phyloP scores from a whole-genome alignment of 2,329 filamentous ascomycete genomes.

The Hypoxylon sp. region DNA sequence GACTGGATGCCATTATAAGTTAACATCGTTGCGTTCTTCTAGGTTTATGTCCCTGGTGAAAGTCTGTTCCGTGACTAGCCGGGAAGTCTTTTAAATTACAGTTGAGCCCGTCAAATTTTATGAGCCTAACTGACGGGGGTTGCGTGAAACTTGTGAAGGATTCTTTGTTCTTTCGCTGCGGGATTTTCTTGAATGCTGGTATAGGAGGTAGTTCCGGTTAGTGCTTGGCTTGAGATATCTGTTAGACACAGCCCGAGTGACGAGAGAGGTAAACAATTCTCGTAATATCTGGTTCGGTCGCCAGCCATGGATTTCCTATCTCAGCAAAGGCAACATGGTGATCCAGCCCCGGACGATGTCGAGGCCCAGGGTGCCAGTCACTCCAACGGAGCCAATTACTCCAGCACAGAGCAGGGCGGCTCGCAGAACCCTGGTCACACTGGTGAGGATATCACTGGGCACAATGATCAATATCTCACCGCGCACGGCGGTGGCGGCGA shows the following conservation, averaged over 20 bases:
- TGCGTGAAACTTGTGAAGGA: conserved; percentile 18
- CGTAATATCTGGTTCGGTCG: conserved; percentile 1
- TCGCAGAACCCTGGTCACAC: neutral
- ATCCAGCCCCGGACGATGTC: conserved; percentile 45
- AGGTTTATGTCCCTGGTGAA: conserved; percentile 23
- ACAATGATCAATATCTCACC: neutral
- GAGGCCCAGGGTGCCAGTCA: conserved; percentile 48
- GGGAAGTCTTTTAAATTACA: conserved; percentile 10
- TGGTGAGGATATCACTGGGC: neutral
- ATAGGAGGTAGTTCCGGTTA: neutral
- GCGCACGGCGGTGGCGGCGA: conserved; percentile 28
- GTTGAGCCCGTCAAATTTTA: conserved; percentile 32
- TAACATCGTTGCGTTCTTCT: neutral
- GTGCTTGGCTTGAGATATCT: conserved; percentile 26
- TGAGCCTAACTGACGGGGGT: conserved; percentile 12
- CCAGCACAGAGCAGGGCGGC: conserved; percentile 8
- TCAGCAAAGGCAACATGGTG: conserved; percentile 35
- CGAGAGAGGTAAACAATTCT: conserved; percentile 1
- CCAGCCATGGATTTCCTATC: conserved; percentile 47
- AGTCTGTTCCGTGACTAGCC: conserved; percentile 31
- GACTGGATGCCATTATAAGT: conserved; percentile 1
- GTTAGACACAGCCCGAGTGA: conserved; percentile 6
- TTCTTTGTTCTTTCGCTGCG: conserved; percentile 27
- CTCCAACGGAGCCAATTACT: conserved; percentile 34
- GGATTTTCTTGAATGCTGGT: conserved; percentile 26